A percentile compares a stretch with the other conserved stretches of the same genome.
These are phyloP conservation scores for Colletotrichum lupini DNA, from an alignment of 2,329 filamentous ascomycete genomes.

Conservation along the genomic window DNA sequence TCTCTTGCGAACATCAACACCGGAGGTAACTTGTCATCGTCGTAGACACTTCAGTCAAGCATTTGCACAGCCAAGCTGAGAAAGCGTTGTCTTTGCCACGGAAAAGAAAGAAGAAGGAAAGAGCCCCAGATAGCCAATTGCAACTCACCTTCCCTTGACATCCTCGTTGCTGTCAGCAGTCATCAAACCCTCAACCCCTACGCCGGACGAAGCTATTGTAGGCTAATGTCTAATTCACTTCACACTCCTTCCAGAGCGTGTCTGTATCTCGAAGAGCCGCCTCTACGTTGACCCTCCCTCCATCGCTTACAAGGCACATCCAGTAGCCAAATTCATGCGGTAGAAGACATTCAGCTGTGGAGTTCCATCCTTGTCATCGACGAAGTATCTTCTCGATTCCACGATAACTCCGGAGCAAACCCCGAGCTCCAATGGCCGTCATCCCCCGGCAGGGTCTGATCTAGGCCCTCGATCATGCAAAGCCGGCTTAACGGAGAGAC, in stretches of 20 bases:
- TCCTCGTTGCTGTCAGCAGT: background rate
- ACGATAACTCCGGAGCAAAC: background rate
- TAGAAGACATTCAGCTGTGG: background rate
- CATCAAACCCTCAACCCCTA: background rate
- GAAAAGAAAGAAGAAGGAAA: background rate
- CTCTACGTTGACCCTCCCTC: background rate
- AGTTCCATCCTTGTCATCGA: background rate
- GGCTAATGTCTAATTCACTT: background rate
- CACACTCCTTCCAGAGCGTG: background rate
- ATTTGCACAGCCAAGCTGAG: background rate
- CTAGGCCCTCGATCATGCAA: background rate
- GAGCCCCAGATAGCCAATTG: background rate
- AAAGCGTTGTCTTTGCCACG: background rate
- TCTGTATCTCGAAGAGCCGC: background rate
- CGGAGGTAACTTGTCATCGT: background rate
- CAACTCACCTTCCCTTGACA: background rate
- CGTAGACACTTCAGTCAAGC: background rate
- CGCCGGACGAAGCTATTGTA: background rate
- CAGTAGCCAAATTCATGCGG: background rate
- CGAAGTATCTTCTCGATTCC: background rate
- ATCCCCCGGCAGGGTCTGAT: background rate
- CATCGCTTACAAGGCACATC: background rate
- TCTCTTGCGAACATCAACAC: background rate
- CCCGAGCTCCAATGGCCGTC: background rate
- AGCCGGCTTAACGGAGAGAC: background rate